These are phyloP conservation scores for Trichoderma lentiforme DNA, from an alignment of 2,329 filamentous ascomycete genomes.

Conservation along the genomic window DNA sequence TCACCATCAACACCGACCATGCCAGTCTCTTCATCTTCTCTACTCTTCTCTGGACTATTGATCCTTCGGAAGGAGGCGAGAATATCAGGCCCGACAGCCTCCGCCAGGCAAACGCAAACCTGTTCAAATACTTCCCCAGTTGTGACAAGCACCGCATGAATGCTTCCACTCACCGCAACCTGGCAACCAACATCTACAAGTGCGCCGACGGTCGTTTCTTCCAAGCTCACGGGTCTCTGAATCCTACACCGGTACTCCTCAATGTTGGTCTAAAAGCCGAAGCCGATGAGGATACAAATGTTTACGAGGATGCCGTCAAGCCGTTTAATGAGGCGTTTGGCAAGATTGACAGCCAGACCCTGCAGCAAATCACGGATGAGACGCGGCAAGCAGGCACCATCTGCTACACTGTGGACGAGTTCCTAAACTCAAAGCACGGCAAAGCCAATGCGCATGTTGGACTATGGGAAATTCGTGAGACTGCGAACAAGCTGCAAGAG, in stretches of 20 bases:
- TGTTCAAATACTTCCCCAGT: background rate
- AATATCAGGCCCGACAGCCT: background rate
- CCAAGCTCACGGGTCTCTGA: constrained; percentile 25
- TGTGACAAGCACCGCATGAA: constrained; percentile 11
- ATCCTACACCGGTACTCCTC: constrained; percentile 21
- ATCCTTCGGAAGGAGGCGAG: background rate
- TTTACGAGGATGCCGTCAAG: constrained; percentile 19
- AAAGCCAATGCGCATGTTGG: constrained; percentile 20
- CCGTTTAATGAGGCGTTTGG: constrained; percentile 19
- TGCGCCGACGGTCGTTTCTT: constrained; percentile 23
- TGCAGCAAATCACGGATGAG: constrained; percentile 23
- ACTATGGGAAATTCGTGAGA: constrained; percentile 7
- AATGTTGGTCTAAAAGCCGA: constrained; percentile 19
- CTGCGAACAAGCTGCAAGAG: constrained; percentile 9
- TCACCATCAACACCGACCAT: constrained; percentile 44
- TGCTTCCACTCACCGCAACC: constrained; percentile 22
- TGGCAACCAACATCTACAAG: constrained; percentile 25
- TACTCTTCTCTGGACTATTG: constrained; percentile 10
- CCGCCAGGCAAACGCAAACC: background rate
- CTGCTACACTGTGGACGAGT: constrained; percentile 28
- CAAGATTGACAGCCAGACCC: constrained; percentile 15
- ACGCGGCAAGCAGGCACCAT: constrained; percentile 27
- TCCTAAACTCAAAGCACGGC: constrained; percentile 28
- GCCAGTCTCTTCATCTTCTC: constrained; percentile 17
- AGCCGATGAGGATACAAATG: constrained; percentile 17